Evolutionary conservation across 1,284 basidiomycete genomes (phyloP), one percentile per base, ranked within the genome.

Genomic region (Phlebopus sp.): DNA sequence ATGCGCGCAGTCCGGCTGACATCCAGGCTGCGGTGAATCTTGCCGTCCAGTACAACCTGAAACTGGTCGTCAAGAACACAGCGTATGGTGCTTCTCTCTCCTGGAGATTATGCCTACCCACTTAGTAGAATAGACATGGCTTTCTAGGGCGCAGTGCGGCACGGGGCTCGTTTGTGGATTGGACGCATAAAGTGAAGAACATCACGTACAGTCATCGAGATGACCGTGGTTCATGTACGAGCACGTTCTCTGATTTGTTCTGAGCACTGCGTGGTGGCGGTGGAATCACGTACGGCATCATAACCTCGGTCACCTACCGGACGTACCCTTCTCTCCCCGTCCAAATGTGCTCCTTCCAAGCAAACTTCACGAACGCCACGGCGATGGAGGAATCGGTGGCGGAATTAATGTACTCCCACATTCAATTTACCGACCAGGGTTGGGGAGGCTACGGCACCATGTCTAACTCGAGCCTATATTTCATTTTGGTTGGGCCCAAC

Each of bases 181-280:
- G 72, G 69, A 73, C 68, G 0, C 68, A 70, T 42, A 52, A 72
- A 44, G 53, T 71, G 48, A 69, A 70, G 52, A 60, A 66, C n/a
- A 68, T 69, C 39, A 59, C 57, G 2, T 69, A 62, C 34, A 47
- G 63, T 64, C 2, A 46, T 78, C 42, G 52, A 56, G 47, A 56
- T 59, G 29, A 54, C 50, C 1, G 25, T 63, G 4, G 53, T 66
- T 1, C 52, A 46, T 18, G 34, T 63, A 63, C 32, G 19, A 35
- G 2, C 38, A 61, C 36, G 19, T 37, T 53, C 5, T 9, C 37
- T 13, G 48, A 53, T 23, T 42, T 27, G 5, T 80, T 77, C 62
- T 78, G 74, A 69, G 75, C 75, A 0, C 59, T 78, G 34, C 68
- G 74, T 18, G 77, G 75, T 4, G 76, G 76, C 11, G 75, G 76